Evolutionary conservation across 257 asterid genomes (phyloP).

Genomic region (Petunia axillaris): DNA sequence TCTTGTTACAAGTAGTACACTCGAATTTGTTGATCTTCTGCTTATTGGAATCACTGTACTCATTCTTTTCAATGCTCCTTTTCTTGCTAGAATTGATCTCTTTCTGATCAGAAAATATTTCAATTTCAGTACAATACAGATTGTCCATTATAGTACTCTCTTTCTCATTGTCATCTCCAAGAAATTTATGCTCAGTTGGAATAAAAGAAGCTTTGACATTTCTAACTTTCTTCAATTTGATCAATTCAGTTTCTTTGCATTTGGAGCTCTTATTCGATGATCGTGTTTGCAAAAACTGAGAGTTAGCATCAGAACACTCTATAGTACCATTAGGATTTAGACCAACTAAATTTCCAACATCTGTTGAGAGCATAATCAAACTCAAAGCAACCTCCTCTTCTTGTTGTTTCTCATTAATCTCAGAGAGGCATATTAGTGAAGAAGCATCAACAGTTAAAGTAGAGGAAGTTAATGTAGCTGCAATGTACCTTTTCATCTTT

Average conservation of each 20-base stretch:
- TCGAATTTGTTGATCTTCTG: slow-evolving; percentile 46
- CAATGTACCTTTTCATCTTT: slow-evolving; percentile 56
- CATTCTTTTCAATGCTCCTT: slow-evolving; percentile 34
- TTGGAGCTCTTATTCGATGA: slow-evolving; percentile 43
- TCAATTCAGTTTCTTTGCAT: slow-evolving; percentile 36
- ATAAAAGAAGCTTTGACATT: slow-evolving; percentile 28
- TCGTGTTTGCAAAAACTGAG: neutral
- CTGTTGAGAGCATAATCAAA: slow-evolving; percentile 72
- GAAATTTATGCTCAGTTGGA: neutral
- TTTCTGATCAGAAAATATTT: slow-evolving; percentile 41
- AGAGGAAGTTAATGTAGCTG: slow-evolving; percentile 41
- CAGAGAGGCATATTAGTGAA: slow-evolving; percentile 36
- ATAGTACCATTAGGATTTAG: slow-evolving; percentile 27
- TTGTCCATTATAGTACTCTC: neutral
- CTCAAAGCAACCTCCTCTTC: slow-evolving; percentile 86
- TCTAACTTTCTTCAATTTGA: slow-evolving; percentile 27
- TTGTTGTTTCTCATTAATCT: slow-evolving; percentile 41
- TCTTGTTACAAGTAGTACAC: slow-evolving; percentile 67
- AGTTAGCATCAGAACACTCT: too few relatives aligned
- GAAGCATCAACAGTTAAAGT: slow-evolving; percentile 37
- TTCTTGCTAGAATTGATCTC: slow-evolving; percentile 43
- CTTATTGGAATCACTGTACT: slow-evolving; percentile 20
- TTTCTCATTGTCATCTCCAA: slow-evolving; percentile 17
- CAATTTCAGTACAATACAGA: slow-evolving; percentile 28
- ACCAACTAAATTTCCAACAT: slow-evolving; percentile 43